These are phyloP conservation scores for Volutella citrinella DNA, from an alignment of 2,329 filamentous ascomycete genomes.

Conservation along the genomic window DNA sequence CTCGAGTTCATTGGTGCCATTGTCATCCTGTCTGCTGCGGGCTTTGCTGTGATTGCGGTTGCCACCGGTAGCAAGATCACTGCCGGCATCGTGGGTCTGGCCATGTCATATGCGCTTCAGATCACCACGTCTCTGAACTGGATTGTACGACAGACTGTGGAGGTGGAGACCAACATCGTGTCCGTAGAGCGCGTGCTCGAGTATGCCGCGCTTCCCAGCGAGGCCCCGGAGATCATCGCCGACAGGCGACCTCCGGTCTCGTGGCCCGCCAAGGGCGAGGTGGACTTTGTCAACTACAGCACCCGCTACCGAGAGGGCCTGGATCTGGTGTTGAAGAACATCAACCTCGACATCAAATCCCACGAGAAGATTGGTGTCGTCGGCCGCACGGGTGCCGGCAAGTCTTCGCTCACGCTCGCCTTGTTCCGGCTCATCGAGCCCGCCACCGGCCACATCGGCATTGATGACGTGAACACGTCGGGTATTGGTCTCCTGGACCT, in stretches of 20 bases:
- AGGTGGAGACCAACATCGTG: conserved; percentile 99
- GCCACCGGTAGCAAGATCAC: conserved; percentile 61
- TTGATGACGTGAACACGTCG: conserved; percentile 86
- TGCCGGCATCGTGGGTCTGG: conserved; percentile 79
- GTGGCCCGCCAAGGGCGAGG: conserved; percentile 86
- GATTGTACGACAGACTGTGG: conserved; percentile 97
- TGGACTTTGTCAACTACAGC: conserved; percentile 91
- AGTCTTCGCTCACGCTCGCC: conserved; percentile 88
- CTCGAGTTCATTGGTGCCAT: conserved; percentile 93
- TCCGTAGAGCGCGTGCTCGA: conserved; percentile 97
- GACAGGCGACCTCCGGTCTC: conserved; percentile 81
- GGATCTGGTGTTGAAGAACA: conserved; percentile 88
- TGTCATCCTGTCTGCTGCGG: conserved; percentile 85
- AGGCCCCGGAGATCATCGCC: conserved; percentile 91
- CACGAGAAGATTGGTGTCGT: conserved; percentile 98
- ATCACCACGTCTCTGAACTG: conserved; percentile 98
- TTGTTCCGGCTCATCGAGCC: conserved; percentile 96
- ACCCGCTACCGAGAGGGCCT: conserved; percentile 87
- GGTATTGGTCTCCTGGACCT: conserved; percentile 87
- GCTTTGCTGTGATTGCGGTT: conserved; percentile 79
- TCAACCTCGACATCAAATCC: conserved; percentile 88
- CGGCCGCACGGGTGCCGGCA: conserved; percentile 91
- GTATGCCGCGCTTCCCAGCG: conserved; percentile 85
- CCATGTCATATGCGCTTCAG: conserved; percentile 96
- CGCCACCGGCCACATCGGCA: conserved; percentile 75